Evolutionary conservation across 768 basidiomycete species (phyloP).

Genomic region (Porphyrellus cyaneotinctus): DNA sequence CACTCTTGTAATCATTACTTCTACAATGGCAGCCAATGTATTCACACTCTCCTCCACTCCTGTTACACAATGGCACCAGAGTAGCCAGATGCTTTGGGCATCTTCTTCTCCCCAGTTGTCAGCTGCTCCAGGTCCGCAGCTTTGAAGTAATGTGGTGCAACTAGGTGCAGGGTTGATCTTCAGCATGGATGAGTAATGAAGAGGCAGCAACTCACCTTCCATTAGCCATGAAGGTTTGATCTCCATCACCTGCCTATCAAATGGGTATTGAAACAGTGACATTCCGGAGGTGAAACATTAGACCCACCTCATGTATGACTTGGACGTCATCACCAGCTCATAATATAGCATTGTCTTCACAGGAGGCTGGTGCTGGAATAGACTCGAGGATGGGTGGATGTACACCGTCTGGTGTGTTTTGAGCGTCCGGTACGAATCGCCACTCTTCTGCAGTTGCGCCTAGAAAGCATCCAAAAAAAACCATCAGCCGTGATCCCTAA

Average conservation of each 20-base stretch:
- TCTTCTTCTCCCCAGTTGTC: conserved; percentile 81
- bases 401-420: conserved; percentile 96
- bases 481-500: neutral
- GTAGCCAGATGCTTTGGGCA: conserved; percentile 71
- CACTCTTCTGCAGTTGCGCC: conserved; percentile 92
- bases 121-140: conserved; percentile 76
- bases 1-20: too few species aligned
- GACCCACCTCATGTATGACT: conserved; percentile 86
- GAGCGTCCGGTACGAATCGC: conserved; percentile 94
- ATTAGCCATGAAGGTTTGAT: conserved; percentile 94
- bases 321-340: conserved; percentile 95
- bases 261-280: neutral
- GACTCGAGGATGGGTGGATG: conserved; percentile 91
- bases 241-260: conserved; percentile 86
- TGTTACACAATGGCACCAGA: conserved; percentile 12
- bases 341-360: conserved; percentile 89
- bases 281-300: neutral
- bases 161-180: conserved; percentile 34
- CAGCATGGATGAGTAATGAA: neutral
- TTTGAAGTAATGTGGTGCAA: conserved; percentile 97
- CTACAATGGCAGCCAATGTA: too few species aligned
- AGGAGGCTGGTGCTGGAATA: conserved; percentile 95
- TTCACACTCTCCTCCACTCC: too few species aligned
- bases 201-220: conserved; percentile 56
- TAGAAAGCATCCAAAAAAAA: conserved; percentile 27